A percentile compares a stretch with the other conserved stretches of the same genome.
Conservation (phyloP, 257 asterid species). For the Solanum tarapatanum region DNA sequence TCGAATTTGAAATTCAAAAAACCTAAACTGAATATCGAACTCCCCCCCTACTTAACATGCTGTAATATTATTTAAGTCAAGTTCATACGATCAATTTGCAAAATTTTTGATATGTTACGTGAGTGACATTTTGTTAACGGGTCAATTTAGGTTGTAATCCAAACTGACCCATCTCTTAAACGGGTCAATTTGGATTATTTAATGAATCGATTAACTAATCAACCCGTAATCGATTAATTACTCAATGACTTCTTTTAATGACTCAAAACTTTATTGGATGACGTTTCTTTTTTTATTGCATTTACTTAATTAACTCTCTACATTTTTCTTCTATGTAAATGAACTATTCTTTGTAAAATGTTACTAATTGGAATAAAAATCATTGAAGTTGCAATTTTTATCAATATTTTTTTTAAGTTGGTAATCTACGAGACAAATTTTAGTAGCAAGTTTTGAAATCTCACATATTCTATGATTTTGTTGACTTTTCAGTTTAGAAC, state of each 20-base stretch:
- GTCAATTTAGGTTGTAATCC: not conserved
- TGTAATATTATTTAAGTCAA: not conserved
- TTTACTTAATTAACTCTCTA: not conserved
- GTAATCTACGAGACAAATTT: not conserved
- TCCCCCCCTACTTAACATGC: not conserved
- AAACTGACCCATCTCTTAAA: not conserved
- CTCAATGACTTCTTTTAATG: not conserved
- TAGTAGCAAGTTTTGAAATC: not conserved
- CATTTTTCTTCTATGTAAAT: not conserved
- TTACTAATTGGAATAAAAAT: not conserved
- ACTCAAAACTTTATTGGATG: not conserved
- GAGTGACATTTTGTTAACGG: not conserved
- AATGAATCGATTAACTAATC: not conserved
- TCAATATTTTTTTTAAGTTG: not conserved
- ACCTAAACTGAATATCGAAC: no score
- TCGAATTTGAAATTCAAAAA: no score
- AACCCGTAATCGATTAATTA: not conserved
- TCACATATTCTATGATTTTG: not conserved
- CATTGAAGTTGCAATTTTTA: not conserved
- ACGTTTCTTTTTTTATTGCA: no score
- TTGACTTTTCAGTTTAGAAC: not conserved
- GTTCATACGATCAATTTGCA: not conserved
- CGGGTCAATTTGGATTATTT: not conserved
- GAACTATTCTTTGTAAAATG: not conserved
- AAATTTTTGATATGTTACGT: not conserved